These are phyloP conservation scores for Boechera stricta DNA, from an alignment of 345 rosid species.

Conservation along the genomic window DNA sequence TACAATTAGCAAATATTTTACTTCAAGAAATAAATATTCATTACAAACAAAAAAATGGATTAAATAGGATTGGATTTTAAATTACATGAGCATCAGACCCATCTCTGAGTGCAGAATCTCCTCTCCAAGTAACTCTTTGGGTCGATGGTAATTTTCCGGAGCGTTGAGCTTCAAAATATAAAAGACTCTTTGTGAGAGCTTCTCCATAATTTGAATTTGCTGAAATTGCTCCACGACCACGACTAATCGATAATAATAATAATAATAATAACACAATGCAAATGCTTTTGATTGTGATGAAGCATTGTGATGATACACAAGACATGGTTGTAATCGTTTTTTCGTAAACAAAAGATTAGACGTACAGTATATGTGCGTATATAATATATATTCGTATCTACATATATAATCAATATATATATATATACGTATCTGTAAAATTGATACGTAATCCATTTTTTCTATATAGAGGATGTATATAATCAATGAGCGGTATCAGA, in stretches of 20 bases:
- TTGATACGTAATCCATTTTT: not conserved
- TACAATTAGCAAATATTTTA: not conserved
- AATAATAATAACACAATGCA: constrained; percentile 17
- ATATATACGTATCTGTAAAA: not conserved
- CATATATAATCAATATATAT: not conserved
- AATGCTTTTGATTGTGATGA: constrained; percentile 29
- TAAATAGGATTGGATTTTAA: not conserved
- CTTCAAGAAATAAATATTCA: not conserved
- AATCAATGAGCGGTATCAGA: constrained; percentile 18
- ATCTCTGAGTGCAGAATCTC: constrained; percentile 67
- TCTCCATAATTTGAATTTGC: constrained; percentile 55
- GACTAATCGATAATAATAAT: not conserved
- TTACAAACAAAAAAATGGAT: not conserved
- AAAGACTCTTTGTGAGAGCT: constrained; percentile 68
- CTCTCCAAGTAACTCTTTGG: constrained; percentile 72
- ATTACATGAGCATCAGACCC: constrained; percentile 53
- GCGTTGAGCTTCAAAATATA: constrained; percentile 81
- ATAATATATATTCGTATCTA: not conserved
- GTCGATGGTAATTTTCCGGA: constrained; percentile 66
- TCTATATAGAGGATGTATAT: not conserved
- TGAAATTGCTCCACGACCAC: constrained; percentile 1
- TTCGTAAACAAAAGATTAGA: not conserved
- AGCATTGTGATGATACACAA: constrained; percentile 29
- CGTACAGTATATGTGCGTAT: not conserved
- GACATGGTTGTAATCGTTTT: constrained; percentile 14